These are phyloP conservation scores for Gnomoniopsis sp. DNA, from an alignment of 2,329 filamentous ascomycete genomes.

Conservation along the genomic window DNA sequence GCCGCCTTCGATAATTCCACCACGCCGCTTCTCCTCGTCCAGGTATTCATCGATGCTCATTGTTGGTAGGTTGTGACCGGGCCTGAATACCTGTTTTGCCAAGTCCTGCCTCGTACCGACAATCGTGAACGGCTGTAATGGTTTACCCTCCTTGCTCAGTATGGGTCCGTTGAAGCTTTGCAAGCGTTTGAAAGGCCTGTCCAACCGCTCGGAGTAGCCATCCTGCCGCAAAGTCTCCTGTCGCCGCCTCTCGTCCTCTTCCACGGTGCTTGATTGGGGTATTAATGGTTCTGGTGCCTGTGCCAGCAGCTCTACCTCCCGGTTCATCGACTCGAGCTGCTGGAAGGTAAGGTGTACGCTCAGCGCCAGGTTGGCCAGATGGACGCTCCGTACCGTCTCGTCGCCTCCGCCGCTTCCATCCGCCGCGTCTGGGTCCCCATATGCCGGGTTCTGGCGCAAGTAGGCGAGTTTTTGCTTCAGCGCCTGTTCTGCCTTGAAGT, in stretches of 20 bases:
- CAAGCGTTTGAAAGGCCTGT: constrained; percentile 56
- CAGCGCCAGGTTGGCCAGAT: constrained; percentile 72
- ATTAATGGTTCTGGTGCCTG: constrained; percentile 59
- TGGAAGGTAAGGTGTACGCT: constrained; percentile 79
- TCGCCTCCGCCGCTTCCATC: constrained; percentile 72
- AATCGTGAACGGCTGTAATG: constrained; percentile 86
- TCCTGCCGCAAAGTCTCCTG: constrained; percentile 23
- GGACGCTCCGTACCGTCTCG: constrained; percentile 72
- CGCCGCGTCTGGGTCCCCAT: constrained; percentile 49
- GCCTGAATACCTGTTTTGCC: constrained; percentile 77
- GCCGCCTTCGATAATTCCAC: constrained; percentile 88
- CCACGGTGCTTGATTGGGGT: constrained; percentile 41
- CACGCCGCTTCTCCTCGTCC: constrained; percentile 80
- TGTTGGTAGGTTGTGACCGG: constrained; percentile 89
- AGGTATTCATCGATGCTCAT: constrained; percentile 99
- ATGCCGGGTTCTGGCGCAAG: constrained; percentile 46
- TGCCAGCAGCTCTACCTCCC: constrained; percentile 79
- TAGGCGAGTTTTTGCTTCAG: constrained; percentile 76
- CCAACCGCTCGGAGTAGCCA: constrained; percentile 70
- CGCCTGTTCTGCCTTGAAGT: constrained; percentile 81
- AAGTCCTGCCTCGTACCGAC: constrained; percentile 73
- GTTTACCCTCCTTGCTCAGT: constrained; percentile 74
- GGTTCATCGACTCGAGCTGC: constrained; percentile 78
- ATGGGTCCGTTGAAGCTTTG: constrained; percentile 53
- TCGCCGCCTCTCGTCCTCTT: constrained; percentile 42